Evolutionary conservation across 345 rosid genomes (phyloP).

Genomic region (Angophora floribunda): DNA sequence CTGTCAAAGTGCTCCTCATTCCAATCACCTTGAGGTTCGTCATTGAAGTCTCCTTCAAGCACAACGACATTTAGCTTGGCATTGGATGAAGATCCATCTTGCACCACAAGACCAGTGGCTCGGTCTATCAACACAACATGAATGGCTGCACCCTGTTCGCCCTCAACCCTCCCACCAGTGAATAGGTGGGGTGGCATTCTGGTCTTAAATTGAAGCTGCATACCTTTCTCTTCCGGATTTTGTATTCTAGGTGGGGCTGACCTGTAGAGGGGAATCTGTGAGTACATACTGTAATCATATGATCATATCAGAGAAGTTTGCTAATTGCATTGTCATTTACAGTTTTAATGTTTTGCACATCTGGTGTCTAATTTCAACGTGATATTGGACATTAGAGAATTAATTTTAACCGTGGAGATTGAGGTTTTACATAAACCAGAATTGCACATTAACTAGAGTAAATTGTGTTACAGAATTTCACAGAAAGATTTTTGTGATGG

Average conservation of each 20-base stretch:
- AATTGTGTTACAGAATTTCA: neutral
- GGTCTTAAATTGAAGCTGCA: conserved; percentile 74
- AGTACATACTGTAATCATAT: neutral
- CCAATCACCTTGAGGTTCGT: conserved; percentile 61
- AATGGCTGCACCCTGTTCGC: conserved; percentile 78
- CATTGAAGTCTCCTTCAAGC: conserved; percentile 82
- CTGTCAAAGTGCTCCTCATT: conserved; percentile 62
- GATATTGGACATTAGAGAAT: neutral
- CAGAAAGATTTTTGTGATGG: neutral
- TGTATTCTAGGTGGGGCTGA: conserved; percentile 47
- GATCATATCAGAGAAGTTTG: neutral
- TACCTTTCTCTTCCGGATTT: conserved; percentile 46
- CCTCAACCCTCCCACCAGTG: conserved; percentile 90
- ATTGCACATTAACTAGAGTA: neutral
- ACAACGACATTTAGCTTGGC: conserved; percentile 68
- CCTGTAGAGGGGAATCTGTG: conserved; percentile 20
- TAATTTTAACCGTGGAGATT: neutral
- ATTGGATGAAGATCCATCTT: conserved; percentile 56
- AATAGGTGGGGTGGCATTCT: conserved; percentile 90
- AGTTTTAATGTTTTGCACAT: neutral
- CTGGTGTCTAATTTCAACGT: neutral
- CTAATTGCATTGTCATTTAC: neutral
- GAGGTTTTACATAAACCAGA: neutral
- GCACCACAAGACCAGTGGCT: conserved; percentile 50
- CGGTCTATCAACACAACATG: conserved; percentile 65